Percentiles rank a stretch among this genome's conserved stretches.
Conservation (phyloP, 495 filamentous ascomycete genomes). For the Penicillium crystallinum region DNA sequence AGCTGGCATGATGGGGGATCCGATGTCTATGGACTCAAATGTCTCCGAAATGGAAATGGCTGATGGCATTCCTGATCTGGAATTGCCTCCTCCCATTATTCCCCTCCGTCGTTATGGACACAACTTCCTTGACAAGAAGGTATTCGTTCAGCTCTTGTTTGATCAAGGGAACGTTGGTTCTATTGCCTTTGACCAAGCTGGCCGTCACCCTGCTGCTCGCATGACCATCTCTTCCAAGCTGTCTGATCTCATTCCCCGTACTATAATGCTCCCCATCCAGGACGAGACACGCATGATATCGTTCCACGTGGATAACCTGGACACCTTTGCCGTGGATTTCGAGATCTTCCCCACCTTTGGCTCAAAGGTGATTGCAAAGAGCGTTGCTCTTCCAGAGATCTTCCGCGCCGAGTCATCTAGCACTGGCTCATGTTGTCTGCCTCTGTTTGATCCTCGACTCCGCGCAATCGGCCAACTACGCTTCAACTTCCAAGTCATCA, state of each 20-base stretch:
- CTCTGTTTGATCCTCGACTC: conserved; percentile 86
- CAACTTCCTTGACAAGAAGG: conserved; percentile 97
- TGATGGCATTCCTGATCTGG: conserved; percentile 88
- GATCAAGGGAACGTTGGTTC: conserved; percentile 64
- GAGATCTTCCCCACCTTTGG: conserved; percentile 97
- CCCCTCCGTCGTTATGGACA: conserved; percentile 91
- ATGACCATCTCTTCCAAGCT: conserved; percentile 94
- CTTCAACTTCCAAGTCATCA: conserved; percentile 93
- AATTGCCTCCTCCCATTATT: conserved; percentile 92
- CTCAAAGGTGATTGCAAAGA: conserved; percentile 93
- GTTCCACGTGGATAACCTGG: conserved; percentile 91
- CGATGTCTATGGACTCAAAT: conserved; percentile 40
- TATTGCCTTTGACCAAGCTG: conserved; percentile 86
- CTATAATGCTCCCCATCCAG: conserved; percentile 89
- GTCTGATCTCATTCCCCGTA: conserved; percentile 93
- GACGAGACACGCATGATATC: conserved; percentile 89
- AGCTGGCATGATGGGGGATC: conserved; percentile 25
- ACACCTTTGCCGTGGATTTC: conserved; percentile 91
- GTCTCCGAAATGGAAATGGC: conserved; percentile 64
- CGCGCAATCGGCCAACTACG: conserved; percentile 91
- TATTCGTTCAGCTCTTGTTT: conserved; percentile 86
- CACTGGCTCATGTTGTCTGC: conserved; percentile 75
- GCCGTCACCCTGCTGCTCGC: conserved; percentile 90
- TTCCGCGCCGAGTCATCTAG: conserved; percentile 70
- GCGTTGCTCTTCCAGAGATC: conserved; percentile 79